Percentiles rank a stretch among this genome's conserved stretches.
Conservation (phyloP, 2,329 filamentous ascomycete genomes). For the Fusarium devonianum region DNA sequence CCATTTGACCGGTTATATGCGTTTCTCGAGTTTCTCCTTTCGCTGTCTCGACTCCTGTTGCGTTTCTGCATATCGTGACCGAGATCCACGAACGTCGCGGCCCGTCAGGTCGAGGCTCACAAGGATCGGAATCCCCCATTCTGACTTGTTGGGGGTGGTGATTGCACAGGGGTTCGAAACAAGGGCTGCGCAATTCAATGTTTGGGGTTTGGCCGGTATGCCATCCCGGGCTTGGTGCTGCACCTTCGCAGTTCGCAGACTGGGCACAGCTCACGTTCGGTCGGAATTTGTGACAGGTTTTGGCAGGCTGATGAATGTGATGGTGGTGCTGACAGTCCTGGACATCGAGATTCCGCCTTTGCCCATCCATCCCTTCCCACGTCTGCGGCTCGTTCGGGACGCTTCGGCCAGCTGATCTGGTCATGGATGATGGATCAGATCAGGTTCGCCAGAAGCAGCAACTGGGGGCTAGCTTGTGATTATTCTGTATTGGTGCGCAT, state of each 20-base stretch:
- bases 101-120: neutral
- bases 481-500: constrained; percentile 4
- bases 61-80: neutral
- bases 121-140: constrained; percentile 14
- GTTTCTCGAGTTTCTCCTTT: constrained; percentile 7
- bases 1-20: constrained; percentile 36
- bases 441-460: neutral
- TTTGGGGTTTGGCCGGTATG: neutral
- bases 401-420: constrained; percentile 18
- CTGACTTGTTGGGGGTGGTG: constrained; percentile 5
- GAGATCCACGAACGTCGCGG: constrained; percentile 3
- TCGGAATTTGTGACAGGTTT: constrained; percentile 1
- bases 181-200: constrained; percentile 16
- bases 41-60: constrained; percentile 1
- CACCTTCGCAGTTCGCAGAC: constrained; percentile 8
- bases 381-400: neutral
- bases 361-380: constrained; percentile 3
- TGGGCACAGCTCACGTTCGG: constrained; percentile 5
- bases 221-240: constrained; percentile 22
- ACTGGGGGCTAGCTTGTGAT: neutral
- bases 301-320: constrained; percentile 15
- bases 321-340: constrained; percentile 23
- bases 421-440: constrained; percentile 18
- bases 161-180: constrained; percentile 13
- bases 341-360: constrained; percentile 15